Conservation (phyloP, 495 filamentous ascomycete genomes). For the Hapsidospora chrysogenum region DNA sequence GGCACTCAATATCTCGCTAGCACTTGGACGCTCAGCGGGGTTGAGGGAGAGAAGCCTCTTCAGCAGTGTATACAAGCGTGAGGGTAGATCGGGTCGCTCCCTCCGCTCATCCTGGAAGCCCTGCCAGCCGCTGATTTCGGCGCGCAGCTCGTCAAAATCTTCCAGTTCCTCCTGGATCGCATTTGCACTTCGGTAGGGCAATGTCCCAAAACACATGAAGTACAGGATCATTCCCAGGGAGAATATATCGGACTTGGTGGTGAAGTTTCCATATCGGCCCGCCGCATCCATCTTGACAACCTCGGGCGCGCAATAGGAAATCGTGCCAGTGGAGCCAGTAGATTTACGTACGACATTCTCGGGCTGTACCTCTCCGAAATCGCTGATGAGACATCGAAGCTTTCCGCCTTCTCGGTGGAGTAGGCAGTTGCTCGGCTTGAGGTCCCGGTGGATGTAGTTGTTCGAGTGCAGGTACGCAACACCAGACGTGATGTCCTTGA, state of each 20-base stretch:
- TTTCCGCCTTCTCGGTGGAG: conserved; percentile 56
- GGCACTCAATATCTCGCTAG: conserved; percentile 69
- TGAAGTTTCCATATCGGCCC: conserved; percentile 79
- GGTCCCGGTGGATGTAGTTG: conserved; percentile 88
- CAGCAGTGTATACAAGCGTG: conserved; percentile 71
- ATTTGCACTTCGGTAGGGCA: conserved; percentile 76
- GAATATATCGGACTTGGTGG: conserved; percentile 90
- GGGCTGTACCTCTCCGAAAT: conserved; percentile 89
- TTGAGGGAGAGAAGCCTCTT: conserved; percentile 65
- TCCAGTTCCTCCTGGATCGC: conserved; percentile 79
- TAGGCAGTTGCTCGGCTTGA: conserved; percentile 95
- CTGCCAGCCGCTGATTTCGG: conserved; percentile 72
- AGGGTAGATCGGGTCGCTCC: conserved; percentile 66
- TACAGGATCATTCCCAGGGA: conserved; percentile 96
- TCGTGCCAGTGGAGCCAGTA: conserved; percentile 86
- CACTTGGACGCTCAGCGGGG: conserved; percentile 61
- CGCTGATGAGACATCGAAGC: conserved; percentile 72
- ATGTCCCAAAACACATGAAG: conserved; percentile 84
- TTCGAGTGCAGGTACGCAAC: conserved; percentile 81
- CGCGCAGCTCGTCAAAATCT: conserved; percentile 75
- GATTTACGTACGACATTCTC: conserved; percentile 66
- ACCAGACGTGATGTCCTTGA: conserved; percentile 87
- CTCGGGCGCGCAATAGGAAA: conserved; percentile 94
- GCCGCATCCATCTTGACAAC: conserved; percentile 55
- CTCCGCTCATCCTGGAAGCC: conserved; percentile 65